These are phyloP conservation scores for Tuber microsphaerosporum DNA, from an alignment of 495 filamentous ascomycete genomes.

Conservation along the genomic window DNA sequence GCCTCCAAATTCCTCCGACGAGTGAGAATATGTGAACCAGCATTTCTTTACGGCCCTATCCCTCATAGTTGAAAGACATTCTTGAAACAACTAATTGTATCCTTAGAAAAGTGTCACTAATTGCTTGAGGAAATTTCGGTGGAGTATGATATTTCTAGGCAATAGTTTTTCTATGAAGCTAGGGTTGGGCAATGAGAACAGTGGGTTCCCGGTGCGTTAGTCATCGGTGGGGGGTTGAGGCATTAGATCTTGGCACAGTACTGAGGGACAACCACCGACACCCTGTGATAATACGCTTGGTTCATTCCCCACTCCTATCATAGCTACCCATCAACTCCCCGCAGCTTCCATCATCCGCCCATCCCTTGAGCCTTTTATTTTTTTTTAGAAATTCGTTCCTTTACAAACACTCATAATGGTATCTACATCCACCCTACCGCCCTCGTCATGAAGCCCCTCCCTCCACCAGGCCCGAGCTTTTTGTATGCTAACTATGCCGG, in stretches of 20 bases:
- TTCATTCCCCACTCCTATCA: background rate
- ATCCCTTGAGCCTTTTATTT: background rate
- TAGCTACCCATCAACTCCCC: background rate
- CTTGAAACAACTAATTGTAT: background rate
- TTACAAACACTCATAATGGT: slow-evolving; percentile 1
- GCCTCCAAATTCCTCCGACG: background rate
- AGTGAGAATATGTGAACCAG: background rate
- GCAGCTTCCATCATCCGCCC: background rate
- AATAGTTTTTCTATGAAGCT: background rate
- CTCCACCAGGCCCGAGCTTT: background rate
- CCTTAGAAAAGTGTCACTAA: background rate
- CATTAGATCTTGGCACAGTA: background rate
- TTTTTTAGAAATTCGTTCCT: background rate
- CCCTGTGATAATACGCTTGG: background rate
- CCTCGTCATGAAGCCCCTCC: background rate
- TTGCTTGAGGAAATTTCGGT: background rate
- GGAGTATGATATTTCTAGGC: background rate
- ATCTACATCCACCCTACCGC: background rate
- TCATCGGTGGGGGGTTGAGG: background rate
- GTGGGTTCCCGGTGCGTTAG: background rate
- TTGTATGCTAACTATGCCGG: background rate
- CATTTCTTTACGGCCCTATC: background rate
- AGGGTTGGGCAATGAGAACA: background rate
- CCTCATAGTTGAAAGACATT: background rate
- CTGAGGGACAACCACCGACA: background rate